phyloP scores from a whole-genome alignment of 1,284 basidiomycete genomes.

The Cutaneotrichosporon spelunceum region DNA sequence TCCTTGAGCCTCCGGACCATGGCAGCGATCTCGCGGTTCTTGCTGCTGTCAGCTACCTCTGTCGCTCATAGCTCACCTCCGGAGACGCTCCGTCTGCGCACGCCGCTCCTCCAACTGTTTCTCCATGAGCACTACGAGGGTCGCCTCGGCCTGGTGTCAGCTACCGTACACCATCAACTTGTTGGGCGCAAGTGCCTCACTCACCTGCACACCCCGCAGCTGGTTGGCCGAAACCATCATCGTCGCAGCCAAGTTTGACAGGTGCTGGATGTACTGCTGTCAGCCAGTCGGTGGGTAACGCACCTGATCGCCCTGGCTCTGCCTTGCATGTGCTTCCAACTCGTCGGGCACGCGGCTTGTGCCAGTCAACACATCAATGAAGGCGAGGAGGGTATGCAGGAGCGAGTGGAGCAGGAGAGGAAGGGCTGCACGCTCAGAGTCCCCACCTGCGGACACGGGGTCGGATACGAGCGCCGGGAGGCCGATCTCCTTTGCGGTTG shows the following conservation, averaged over 20 bases:
- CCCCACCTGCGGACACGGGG: constrained; percentile 20
- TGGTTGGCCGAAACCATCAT: constrained; percentile 49
- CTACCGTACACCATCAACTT: too few species aligned
- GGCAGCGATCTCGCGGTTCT: constrained; percentile 19
- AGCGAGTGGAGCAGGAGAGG: constrained; percentile 43
- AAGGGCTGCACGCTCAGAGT: constrained; percentile 25
- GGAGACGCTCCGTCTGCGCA: constrained; percentile 34
- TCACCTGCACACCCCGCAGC: constrained; percentile 38
- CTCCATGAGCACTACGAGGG: constrained; percentile 48
- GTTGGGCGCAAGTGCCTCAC: not conserved
- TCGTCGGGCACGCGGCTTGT: constrained; percentile 43
- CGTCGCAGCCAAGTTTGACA: constrained; percentile 43
- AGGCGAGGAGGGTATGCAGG: constrained; percentile 42
- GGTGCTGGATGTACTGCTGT: constrained; percentile 46
- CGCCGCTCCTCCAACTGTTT: constrained; percentile 38
- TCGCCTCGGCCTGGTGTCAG: constrained; percentile 38
- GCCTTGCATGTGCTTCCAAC: constrained; percentile 33
- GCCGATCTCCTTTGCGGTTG: constrained; percentile 35
- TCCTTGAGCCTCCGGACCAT: constrained; percentile 21
- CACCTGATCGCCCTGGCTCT: constrained; percentile 48
- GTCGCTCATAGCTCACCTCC: constrained; percentile 24
- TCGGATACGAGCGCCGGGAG: constrained; percentile 31
- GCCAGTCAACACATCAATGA: constrained; percentile 40
- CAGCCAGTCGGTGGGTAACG: constrained; percentile 11
- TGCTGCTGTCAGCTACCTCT: constrained; percentile 13